Percentiles rank a stretch among this genome's conserved stretches.
phyloP scores from a whole-genome alignment of 306 rosid species.

The Rosa lucieae region DNA sequence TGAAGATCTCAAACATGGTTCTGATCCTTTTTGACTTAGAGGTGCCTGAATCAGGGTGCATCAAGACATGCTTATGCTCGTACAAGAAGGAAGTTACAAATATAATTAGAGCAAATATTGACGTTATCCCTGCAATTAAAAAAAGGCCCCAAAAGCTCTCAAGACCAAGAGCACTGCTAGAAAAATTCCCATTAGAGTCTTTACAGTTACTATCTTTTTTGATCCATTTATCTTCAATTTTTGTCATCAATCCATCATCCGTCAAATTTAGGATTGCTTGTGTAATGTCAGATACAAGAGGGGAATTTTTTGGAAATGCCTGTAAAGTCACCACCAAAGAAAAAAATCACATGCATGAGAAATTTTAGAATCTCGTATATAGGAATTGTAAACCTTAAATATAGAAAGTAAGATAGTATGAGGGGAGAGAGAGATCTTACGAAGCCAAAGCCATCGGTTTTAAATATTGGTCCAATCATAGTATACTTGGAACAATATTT shows the following conservation, averaged over 20 bases:
- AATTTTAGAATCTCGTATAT: no score
- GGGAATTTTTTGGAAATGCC: constrained; percentile 43
- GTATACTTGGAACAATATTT: neutral
- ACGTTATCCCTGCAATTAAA: neutral
- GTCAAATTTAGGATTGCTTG: constrained; percentile 48
- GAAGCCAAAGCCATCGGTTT: neutral
- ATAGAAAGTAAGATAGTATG: no score
- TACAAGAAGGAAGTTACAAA: neutral
- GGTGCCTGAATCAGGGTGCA: no score
- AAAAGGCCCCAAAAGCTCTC: no score
- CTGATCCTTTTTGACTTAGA: no score
- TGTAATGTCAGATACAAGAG: constrained; percentile 49
- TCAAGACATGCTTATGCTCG: no score
- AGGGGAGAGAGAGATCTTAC: neutral
- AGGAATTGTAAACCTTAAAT: neutral
- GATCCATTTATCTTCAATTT: constrained; percentile 50
- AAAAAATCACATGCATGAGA: neutral
- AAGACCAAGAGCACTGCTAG: no score
- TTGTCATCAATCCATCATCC: constrained; percentile 42
- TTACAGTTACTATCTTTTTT: neutral
- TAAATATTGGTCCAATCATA: neutral
- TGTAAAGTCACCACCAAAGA: neutral
- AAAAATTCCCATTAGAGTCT: no score
- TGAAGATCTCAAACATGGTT: no score
- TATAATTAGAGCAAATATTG: neutral